Evolutionary conservation across 2,329 filamentous ascomycete species (phyloP).

Genomic region (Ophiocordyceps sinensis): DNA sequence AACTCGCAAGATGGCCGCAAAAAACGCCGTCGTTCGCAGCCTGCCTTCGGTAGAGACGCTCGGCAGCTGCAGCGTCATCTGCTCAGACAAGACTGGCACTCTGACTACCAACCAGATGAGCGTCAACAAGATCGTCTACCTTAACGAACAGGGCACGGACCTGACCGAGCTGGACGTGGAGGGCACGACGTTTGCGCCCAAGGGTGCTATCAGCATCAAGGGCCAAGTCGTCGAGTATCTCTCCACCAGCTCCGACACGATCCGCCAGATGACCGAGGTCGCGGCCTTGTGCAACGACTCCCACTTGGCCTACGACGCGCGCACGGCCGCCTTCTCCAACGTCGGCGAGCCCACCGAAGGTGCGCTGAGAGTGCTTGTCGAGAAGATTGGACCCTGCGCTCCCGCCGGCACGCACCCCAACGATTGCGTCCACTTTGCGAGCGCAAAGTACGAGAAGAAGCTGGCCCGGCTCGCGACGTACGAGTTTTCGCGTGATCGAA

Average conservation of each 20-base stretch:
- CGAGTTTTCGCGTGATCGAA: constrained; percentile 93
- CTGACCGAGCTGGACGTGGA: constrained; percentile 81
- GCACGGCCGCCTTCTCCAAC: constrained; percentile 59
- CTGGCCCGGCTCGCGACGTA: constrained; percentile 71
- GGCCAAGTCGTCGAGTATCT: constrained; percentile 57
- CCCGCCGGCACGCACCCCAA: constrained; percentile 34
- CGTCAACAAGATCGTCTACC: constrained; percentile 79
- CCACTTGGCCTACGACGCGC: constrained; percentile 65
- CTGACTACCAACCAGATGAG: constrained; percentile 99
- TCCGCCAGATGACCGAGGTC: constrained; percentile 63
- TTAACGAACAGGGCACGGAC: constrained; percentile 57
- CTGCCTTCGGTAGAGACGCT: constrained; percentile 94
- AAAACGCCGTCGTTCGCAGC: constrained; percentile 93
- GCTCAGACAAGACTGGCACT: constrained; percentile 97
- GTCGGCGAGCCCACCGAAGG: constrained; percentile 94
- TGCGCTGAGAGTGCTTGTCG: constrained; percentile 74
- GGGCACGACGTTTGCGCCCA: constrained; percentile 82
- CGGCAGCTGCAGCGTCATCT: constrained; percentile 98
- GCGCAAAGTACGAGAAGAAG: constrained; percentile 67
- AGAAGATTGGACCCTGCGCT: constrained; percentile 84
- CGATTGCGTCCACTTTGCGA: constrained; percentile 66
- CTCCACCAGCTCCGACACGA: constrained; percentile 56
- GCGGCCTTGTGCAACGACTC: constrained; percentile 81
- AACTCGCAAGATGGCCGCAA: constrained; percentile 96
- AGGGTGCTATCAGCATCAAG: constrained; percentile 55